phyloP scores from a whole-genome alignment of 495 filamentous ascomycete species.

The Coniosporium apollinis region DNA sequence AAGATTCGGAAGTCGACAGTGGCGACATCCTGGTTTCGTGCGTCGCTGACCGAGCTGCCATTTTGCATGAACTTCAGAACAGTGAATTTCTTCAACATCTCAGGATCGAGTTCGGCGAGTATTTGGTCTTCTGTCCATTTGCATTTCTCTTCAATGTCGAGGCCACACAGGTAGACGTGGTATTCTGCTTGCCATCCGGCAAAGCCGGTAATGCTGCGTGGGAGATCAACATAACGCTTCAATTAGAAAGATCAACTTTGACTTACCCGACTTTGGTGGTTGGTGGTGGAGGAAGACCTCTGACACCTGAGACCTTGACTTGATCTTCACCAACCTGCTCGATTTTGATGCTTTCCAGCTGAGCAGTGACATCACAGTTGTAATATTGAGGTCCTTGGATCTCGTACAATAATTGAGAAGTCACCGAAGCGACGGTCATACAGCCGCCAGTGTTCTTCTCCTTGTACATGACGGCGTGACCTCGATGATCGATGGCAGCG shows the following conservation, averaged over 20 bases:
- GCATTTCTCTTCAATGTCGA: slow-evolving; percentile 19
- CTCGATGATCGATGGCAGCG: slow-evolving; percentile 13
- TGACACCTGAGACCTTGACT: slow-evolving; percentile 21
- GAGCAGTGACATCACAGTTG: slow-evolving; percentile 21
- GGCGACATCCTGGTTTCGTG: slow-evolving; percentile 19
- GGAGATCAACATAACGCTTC: too few species aligned
- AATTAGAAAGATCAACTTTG: too few species aligned
- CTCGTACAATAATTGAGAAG: slow-evolving; percentile 20
- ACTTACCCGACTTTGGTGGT: slow-evolving; percentile 22
- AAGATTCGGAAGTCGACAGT: slow-evolving; percentile 26
- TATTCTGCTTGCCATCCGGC: slow-evolving; percentile 18
- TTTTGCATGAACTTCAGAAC: slow-evolving; percentile 20
- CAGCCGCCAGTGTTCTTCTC: slow-evolving; percentile 12
- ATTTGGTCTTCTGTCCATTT: slow-evolving; percentile 16
- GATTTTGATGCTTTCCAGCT: slow-evolving; percentile 19
- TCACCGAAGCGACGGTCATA: slow-evolving; percentile 12
- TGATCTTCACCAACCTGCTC: slow-evolving; percentile 17
- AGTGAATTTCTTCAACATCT: slow-evolving; percentile 12
- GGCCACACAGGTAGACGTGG: slow-evolving; percentile 14
- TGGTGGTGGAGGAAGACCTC: slow-evolving; percentile 21
- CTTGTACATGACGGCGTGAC: slow-evolving; percentile 13
- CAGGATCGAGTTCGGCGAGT: slow-evolving; percentile 7
- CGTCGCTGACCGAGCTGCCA: slow-evolving; percentile 15
- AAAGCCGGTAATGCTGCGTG: slow-evolving; percentile 13
- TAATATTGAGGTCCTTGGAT: slow-evolving; percentile 20